Evolutionary conservation across 1,284 basidiomycete species (phyloP), one percentile per base, ranked within the genome.

Genomic region (Austroboletus niveus): DNA sequence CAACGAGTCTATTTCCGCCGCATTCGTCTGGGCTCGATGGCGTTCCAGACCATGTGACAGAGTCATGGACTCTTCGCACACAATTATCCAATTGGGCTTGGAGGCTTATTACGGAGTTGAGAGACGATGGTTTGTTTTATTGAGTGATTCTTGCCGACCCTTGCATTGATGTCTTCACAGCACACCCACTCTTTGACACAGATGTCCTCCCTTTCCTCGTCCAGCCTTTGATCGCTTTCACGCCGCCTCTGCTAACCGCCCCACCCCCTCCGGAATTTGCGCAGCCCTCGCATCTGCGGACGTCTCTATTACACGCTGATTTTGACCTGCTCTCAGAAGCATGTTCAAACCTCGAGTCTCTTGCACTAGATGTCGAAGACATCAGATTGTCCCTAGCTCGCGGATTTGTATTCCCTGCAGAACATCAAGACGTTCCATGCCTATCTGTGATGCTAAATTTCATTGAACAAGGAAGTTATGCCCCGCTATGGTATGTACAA

Each of bases 31-130:
- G 14, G n/a, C 29, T 54, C n/a, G 59, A 59, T 17, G 59, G 47
- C 12, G 56, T 62, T 12, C 57, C 69, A 29, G 63, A 64, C 3
- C 62, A 57, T 42, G 59, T 72, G 38, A 68, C 72, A 31, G 85
- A 88, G 55, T 74, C 79, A 47, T 91, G 89, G 88, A 74, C 67
- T 31, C 66, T 86, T 47, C 79, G 89, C 35, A 78, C 75, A 50
- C 78, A 77, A 6, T 72, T 91, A 15, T 82, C 85, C 8, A 80
- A 77, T 40, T 92, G 89, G 90, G 78, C 82, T 40, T 91, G 88
- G 85, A 76, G 84, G 58, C 76, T 80, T 3, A 78, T 91, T n/a
- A 73, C 77, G 11, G 84, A 84, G 58, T 74, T 88, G 41, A 81
- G 79, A 63, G 79, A 82, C 55, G 80, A 84, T 60, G 71, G 82